Percentiles rank a stretch among this genome's conserved stretches.
These are phyloP conservation scores for Bathelium albidoporum DNA, from an alignment of 495 filamentous ascomycete species.

Conservation along the genomic window DNA sequence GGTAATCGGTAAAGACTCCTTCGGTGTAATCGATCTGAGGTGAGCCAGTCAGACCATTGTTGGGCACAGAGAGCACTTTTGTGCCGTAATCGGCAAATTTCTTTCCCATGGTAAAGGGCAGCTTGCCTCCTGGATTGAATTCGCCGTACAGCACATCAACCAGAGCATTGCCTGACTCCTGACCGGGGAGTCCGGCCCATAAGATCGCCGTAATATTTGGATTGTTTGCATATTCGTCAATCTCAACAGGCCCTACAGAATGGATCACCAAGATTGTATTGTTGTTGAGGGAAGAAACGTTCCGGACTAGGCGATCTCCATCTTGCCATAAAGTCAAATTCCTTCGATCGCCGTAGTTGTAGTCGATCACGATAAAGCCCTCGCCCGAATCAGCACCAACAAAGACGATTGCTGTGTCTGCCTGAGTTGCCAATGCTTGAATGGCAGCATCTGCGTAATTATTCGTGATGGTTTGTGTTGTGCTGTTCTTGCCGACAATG, in stretches of 20 bases:
- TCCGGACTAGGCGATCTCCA: constrained; percentile 67
- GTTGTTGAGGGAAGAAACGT: constrained; percentile 62
- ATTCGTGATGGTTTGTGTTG: constrained; percentile 31
- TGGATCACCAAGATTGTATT: constrained; percentile 91
- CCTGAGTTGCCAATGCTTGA: constrained; percentile 32
- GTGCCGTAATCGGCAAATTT: constrained; percentile 62
- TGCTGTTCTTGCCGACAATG: not conserved
- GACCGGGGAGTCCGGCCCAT: constrained; percentile 84
- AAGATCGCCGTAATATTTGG: constrained; percentile 85
- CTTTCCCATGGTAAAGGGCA: constrained; percentile 80
- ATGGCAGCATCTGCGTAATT: constrained; percentile 42
- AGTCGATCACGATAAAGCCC: constrained; percentile 69
- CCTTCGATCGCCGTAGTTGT: constrained; percentile 76
- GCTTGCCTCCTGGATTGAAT: constrained; percentile 73
- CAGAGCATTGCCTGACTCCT: constrained; percentile 82
- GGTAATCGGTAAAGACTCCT: constrained; percentile 88
- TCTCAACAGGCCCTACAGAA: constrained; percentile 65
- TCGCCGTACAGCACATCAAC: constrained; percentile 83
- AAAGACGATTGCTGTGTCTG: constrained; percentile 69
- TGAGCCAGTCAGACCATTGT: constrained; percentile 37
- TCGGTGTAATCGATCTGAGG: constrained; percentile 78
- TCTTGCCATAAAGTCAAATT: constrained; percentile 64
- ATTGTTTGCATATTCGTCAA: constrained; percentile 64
- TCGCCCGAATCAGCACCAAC: constrained; percentile 80
- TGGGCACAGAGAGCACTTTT: constrained; percentile 61